These are phyloP conservation scores for Lentinula sp. DNA, from an alignment of 768 basidiomycete genomes.

Conservation along the genomic window DNA sequence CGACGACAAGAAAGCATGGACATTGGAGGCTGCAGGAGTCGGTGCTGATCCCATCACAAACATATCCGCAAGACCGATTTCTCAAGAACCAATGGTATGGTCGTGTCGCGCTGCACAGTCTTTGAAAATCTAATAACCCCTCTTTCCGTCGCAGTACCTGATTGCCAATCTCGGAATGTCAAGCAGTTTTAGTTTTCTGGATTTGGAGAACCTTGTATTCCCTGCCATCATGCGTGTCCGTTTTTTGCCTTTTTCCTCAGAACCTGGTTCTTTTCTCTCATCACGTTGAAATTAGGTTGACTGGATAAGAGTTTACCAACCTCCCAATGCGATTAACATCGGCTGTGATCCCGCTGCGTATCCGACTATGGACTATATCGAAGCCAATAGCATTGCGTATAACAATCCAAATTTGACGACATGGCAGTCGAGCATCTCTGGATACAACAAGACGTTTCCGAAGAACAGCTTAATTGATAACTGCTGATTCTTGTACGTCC, in stretches of 20 bases:
- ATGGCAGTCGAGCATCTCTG: constrained; percentile 15
- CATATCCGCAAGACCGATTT: constrained; percentile 61
- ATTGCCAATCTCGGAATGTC: constrained; percentile 83
- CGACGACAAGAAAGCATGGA: constrained; percentile 66
- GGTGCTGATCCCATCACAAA: constrained; percentile 52
- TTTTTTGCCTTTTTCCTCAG: not conserved
- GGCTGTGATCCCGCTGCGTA: constrained; percentile 63
- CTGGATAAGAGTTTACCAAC: constrained; percentile 69
- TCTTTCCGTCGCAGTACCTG: constrained; percentile 51
- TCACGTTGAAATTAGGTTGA: constrained; percentile 15
- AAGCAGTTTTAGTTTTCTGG: constrained; percentile 64
- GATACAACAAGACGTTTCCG: constrained; percentile 27
- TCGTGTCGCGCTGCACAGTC: not conserved
- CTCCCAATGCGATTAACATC: constrained; percentile 47
- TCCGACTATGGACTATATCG: constrained; percentile 69
- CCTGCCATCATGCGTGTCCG: constrained; percentile 42
- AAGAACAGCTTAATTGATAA: constrained; percentile 18
- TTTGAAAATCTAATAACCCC: constrained; percentile 26
- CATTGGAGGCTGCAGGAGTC: constrained; percentile 61
- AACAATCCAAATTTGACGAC: constrained; percentile 5
- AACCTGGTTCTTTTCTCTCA: not conserved
- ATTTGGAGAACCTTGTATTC: constrained; percentile 63
- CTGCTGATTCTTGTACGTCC: constrained; percentile 20
- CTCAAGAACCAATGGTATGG: constrained; percentile 83
- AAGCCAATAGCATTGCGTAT: constrained; percentile 20